Conservation (phyloP, 2,329 filamentous ascomycete genomes). For the Colletotrichum acutatum region DNA sequence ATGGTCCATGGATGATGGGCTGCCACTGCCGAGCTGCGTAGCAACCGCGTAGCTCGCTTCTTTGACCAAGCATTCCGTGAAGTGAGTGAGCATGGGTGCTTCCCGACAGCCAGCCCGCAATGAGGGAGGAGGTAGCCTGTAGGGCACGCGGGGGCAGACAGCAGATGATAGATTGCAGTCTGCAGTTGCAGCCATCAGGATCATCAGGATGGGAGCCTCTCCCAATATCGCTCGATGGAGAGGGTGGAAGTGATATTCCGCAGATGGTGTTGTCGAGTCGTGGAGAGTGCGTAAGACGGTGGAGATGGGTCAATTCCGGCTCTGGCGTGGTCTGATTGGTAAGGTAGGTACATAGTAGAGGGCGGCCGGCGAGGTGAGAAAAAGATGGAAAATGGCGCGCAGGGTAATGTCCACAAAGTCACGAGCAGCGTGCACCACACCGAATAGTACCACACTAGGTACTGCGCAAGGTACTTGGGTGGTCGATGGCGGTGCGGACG, state of each 20-base stretch:
- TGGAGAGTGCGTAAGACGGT: neutral
- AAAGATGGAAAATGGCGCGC: neutral
- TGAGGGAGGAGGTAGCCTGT: neutral
- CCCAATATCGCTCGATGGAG: neutral
- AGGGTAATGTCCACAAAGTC: neutral
- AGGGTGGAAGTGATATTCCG: neutral
- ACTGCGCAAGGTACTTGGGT: neutral
- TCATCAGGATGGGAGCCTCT: neutral
- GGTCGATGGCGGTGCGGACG: neutral
- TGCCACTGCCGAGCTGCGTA: neutral
- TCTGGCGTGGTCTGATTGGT: neutral
- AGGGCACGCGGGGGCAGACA: neutral
- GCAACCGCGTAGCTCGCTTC: neutral
- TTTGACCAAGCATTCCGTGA: neutral
- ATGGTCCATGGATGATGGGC: neutral
- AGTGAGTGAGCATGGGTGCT: neutral
- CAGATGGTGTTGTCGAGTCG: neutral
- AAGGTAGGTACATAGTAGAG: neutral
- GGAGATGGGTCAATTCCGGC: neutral
- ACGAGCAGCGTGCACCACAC: neutral
- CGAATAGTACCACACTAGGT: neutral
- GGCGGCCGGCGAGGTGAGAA: neutral
- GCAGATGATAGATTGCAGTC: neutral
- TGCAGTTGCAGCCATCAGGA: neutral
- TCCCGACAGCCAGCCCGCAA: neutral